Evolutionary conservation across 306 rosid species (phyloP), one percentile per base, ranked within the genome.

Genomic region (Glycine tomentella): DNA sequence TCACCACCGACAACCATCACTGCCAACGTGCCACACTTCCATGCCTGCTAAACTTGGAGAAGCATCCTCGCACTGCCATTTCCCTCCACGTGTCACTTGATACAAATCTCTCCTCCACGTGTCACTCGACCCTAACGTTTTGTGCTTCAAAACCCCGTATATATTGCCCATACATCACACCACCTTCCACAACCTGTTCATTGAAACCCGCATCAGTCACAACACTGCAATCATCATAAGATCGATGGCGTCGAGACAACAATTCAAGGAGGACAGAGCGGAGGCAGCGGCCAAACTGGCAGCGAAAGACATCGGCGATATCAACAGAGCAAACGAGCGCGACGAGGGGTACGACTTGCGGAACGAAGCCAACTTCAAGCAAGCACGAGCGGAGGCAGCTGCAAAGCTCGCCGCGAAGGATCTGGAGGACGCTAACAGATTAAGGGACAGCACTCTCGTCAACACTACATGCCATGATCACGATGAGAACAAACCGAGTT

Each of bases 301-400:
- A 0, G 94, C 97, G 4, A 67, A 84, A 15, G 95, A 90, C 46
- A 80, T 90, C 0, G 86, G 86, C 15, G 93, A 91, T 1, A 67
- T 82, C 0, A 87, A 83, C 64, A 87, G 92, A 83, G 78, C 85
- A 8, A 72, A 61, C 1, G 88, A 82, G 72, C 4, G 69, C 0
- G 83, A 88, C 2, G 77, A 77, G 51, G 74, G 84, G 1, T 75
- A 8, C 48, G 17, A 46, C 0, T 42, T 80, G 5, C 25, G 31
- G 31, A 25, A 62, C 31, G 85, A 84, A 7, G 49, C 33, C 44
- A 80, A 86, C 38, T 82, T 82, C 83, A 91, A 88, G 81, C 81
- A 87, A 40, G 90, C 93, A 80, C 77, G 89, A 25, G 96, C 97
- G 0, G 94, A 93, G 71, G 97, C 90, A 6, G 94, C 92, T 0